These are phyloP conservation scores for Larix sibirica DNA, from an alignment of 83 land plant genomes.

Conservation along the genomic window DNA sequence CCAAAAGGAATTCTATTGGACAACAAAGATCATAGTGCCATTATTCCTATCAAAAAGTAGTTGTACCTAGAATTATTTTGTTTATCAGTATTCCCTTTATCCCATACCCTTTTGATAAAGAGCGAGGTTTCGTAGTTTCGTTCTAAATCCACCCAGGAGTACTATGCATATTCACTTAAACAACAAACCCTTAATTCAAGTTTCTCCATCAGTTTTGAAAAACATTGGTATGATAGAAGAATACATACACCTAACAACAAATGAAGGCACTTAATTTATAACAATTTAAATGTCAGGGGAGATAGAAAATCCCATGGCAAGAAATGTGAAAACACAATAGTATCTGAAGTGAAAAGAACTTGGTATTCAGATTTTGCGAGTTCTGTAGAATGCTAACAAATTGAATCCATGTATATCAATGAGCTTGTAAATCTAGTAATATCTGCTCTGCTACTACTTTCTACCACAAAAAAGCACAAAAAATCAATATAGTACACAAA, in stretches of 20 bases:
- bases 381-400: slow-evolving; percentile 88
- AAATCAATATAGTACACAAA: neutral
- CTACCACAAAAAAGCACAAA: slow-evolving; percentile 32
- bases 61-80: too few relatives aligned
- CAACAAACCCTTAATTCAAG: slow-evolving; percentile 82
- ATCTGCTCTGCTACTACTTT: slow-evolving; percentile 93
- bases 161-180: slow-evolving; percentile 69
- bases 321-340: neutral
- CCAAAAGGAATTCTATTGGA: too few relatives aligned
- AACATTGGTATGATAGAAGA: too few relatives aligned
- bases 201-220: slow-evolving; percentile 30
- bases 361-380: slow-evolving; percentile 79
- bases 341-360: slow-evolving; percentile 92
- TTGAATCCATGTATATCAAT: slow-evolving; percentile 95
- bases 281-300: neutral
- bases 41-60: too few relatives aligned
- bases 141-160: too few relatives aligned
- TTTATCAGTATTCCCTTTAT: too few relatives aligned
- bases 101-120: too few relatives aligned
- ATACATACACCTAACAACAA: neutral
- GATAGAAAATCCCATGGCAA: too few relatives aligned
- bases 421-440: slow-evolving; percentile 86
- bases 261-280: neutral
- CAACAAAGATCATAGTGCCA: too few relatives aligned
- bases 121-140: too few relatives aligned